Percentiles rank a stretch among this genome's conserved stretches.
Evolutionary conservation across 345 rosid species (phyloP).

Genomic region (Anastatica hierochuntica): DNA sequence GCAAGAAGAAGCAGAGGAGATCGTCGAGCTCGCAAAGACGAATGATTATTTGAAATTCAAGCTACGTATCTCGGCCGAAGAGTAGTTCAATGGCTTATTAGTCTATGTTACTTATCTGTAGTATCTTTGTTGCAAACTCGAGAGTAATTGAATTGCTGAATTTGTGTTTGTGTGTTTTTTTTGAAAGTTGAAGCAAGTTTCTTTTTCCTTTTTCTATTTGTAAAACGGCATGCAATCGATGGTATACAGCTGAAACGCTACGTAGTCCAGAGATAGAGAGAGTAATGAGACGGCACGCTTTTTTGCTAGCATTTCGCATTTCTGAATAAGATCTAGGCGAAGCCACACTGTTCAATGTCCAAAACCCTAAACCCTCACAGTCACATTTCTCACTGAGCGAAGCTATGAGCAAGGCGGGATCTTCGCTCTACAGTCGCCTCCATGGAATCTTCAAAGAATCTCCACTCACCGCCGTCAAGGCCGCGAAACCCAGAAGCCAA

Average conservation of each 20-base stretch:
- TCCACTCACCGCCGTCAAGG: conserved; percentile 4
- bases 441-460: conserved; percentile 27
- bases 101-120: no score
- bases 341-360: neutral
- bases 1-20: no score
- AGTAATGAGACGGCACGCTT: conserved; percentile 5
- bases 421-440: conserved; percentile 33
- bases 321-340: conserved; percentile 1
- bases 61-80: no score
- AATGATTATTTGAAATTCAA: no score
- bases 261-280: neutral
- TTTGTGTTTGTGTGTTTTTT: no score
- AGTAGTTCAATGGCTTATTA: no score
- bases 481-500: conserved; percentile 1
- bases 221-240: neutral
- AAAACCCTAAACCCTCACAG: conserved; percentile 23
- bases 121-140: no score
- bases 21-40: no score
- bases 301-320: no score
- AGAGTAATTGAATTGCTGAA: no score
- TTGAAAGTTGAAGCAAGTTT: no score
- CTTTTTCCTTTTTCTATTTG: neutral
- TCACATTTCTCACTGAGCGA: conserved; percentile 1
- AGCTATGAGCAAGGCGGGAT: conserved; percentile 29
- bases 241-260: neutral